These are phyloP conservation scores for Brettanomyces bruxellensis DNA, from an alignment of 805 yeast species.

Conservation along the genomic window DNA sequence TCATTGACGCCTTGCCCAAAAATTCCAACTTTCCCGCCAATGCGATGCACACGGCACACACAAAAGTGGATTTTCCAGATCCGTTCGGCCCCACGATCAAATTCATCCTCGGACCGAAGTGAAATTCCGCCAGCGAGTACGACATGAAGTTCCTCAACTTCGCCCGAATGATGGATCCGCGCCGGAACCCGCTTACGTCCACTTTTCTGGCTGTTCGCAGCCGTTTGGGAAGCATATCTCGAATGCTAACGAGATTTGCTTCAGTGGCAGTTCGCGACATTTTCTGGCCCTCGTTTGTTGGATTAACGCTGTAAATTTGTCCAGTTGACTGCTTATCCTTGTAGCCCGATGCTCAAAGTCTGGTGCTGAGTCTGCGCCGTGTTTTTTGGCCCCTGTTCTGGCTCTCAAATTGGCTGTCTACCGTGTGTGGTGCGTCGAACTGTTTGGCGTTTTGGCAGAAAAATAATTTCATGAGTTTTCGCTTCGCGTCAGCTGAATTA, in stretches of 20 bases:
- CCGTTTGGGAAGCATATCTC: neutral
- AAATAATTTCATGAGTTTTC: too few relatives aligned
- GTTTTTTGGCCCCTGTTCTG: too few relatives aligned
- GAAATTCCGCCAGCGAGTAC: slow-evolving; percentile 59
- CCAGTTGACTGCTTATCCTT: too few relatives aligned
- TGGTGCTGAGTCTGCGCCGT: too few relatives aligned
- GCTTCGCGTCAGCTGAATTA: too few relatives aligned
- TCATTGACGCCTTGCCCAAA: slow-evolving; percentile 60
- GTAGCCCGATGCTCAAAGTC: too few relatives aligned
- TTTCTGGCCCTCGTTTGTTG: too few relatives aligned
- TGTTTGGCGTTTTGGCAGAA: too few relatives aligned
- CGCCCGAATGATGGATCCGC: slow-evolving; percentile 42
- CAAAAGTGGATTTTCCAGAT: slow-evolving; percentile 87
- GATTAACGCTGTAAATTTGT: too few relatives aligned
- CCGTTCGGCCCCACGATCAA: slow-evolving; percentile 97
- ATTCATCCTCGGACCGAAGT: slow-evolving; percentile 74
- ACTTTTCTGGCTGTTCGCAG: slow-evolving; percentile 8
- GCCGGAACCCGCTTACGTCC: slow-evolving; percentile 22
- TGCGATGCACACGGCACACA: slow-evolving; percentile 87
- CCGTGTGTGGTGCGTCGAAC: too few relatives aligned
- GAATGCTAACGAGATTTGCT: neutral
- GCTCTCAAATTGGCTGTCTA: too few relatives aligned
- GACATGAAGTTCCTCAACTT: slow-evolving; percentile 59
- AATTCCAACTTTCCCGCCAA: slow-evolving; percentile 71
- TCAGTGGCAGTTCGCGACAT: neutral